Conservation (phyloP, 1,284 basidiomycete genomes). For the Neolentinus lepideus region DNA sequence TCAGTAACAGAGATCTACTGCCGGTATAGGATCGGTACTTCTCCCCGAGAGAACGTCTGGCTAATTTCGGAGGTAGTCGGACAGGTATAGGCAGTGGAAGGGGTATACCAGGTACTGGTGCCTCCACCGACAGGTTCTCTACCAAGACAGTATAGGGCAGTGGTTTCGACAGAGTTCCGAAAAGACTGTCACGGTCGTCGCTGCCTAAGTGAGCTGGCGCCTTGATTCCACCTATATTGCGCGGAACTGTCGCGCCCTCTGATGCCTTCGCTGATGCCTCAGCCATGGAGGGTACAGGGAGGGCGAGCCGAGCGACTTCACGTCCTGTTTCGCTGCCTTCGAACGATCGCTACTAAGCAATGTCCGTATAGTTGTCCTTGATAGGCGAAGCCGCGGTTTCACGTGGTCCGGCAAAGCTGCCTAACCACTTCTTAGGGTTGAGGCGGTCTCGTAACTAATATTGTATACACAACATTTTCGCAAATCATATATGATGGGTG, state of each 20-base stretch:
- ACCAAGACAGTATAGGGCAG: not conserved
- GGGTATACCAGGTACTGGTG: not conserved
- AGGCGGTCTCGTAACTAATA: not conserved
- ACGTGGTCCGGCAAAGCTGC: not conserved
- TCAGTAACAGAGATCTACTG: not conserved
- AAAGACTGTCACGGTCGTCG: not conserved
- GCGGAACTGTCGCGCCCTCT: not conserved
- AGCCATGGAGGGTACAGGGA: not conserved
- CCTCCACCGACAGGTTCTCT: not conserved
- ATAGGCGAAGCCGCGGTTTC: not conserved
- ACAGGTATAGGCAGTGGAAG: constrained; percentile 1
- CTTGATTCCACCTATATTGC: not conserved
- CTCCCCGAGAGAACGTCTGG: not conserved
- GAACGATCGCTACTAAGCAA: too few relatives aligned
- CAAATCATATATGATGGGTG: too few relatives aligned
- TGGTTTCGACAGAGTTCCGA: not conserved
- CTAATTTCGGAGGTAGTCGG: not conserved
- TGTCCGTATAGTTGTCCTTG: too few relatives aligned
- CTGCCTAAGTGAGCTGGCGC: not conserved
- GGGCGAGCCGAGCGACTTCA: not conserved
- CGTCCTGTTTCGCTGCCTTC: not conserved
- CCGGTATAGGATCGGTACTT: not conserved
- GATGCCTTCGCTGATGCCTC: not conserved
- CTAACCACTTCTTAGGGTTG: not conserved
- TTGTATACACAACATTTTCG: too few relatives aligned